Evolutionary conservation across 225 moss, liverwort and hornwort genomes (phyloP), one percentile per base, ranked within the genome.

Genomic region (Polytrichum formosum): DNA sequence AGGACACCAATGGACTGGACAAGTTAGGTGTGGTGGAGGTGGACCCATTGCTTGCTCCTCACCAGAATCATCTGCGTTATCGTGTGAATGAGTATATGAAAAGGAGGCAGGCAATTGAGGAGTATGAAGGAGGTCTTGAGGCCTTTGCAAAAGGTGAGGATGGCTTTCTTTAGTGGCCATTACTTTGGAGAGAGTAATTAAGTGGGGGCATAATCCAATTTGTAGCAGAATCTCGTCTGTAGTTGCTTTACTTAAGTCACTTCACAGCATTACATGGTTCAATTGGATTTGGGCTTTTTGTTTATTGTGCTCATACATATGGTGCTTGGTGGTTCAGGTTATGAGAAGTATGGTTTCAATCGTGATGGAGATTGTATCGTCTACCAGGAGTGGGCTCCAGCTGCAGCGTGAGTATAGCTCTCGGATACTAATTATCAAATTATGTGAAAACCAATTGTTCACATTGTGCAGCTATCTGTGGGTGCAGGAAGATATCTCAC

Each of bases 301-400:
- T 13, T 46, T 46, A 46, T 46, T 46, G 46, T 46, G 46, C 46
- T 46, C 46, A 46, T 46, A 16, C 46, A 46, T 46, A 46, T 46
- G 46, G 46, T 46, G 46, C 46, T 46, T 46, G 46, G 66, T 76
- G 26, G 19, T 58, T 73, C 76, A 92, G 96, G 96, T 18, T 93
- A 91, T 65, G 88, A 90, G 73, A 93, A 91, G 71, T 91, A 89
- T 70, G 96, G 96, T 7, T 91, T 96, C 63, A 85, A 68, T 54
- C 88, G 87, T 66, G 88, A 89, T 31, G 79, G 66, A 20, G 79
- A 81, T 55, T 82, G 84, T 61, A 93, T 89, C 22, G 78, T 93
- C 7, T 96, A 91, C 68, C 75, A 72, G 35, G 96, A 96, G 71
- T 96, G 96, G 96, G 93, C 87, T 72, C 96, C 93, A 56, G 79